These are phyloP conservation scores for Salmacisia buchloeana DNA, from an alignment of 1,284 basidiomycete species.

Conservation along the genomic window DNA sequence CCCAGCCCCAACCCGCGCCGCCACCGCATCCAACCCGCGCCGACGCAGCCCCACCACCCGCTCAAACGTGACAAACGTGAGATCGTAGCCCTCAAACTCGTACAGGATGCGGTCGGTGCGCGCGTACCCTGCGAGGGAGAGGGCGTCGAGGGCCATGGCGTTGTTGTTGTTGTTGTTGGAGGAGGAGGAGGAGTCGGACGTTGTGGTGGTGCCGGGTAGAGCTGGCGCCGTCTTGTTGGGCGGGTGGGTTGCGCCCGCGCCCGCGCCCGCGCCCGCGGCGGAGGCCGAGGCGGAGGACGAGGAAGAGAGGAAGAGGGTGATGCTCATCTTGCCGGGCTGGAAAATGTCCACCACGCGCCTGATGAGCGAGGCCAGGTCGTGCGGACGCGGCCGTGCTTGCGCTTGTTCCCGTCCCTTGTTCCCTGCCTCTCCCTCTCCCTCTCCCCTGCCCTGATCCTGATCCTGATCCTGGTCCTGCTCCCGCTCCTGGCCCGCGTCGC, in stretches of 20 bases:
- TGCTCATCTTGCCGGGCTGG: conserved; percentile 75
- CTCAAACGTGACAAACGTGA: conserved; percentile 60
- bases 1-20: no score
- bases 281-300: background rate
- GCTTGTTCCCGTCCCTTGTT: no score
- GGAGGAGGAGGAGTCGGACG: conserved; percentile 56
- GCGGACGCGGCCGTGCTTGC: conserved; percentile 10
- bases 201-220: conserved; percentile 34
- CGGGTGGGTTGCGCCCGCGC: conserved; percentile 5
- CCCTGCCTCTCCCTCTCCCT: no score
- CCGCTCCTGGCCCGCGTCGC: conserved; percentile 12
- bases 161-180: conserved; percentile 33
- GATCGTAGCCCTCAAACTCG: conserved; percentile 90
- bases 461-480: background rate
- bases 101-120: conserved; percentile 96
- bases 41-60: background rate
- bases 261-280: conserved; percentile 16
- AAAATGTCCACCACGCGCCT: conserved; percentile 86
- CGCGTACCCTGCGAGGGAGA: conserved; percentile 50
- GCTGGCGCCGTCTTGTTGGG: conserved; percentile 9
- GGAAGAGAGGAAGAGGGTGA: conserved; percentile 82
- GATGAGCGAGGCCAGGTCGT: conserved; percentile 65
- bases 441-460: no score
- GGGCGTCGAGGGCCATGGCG: conserved; percentile 39
- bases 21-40: no score